phyloP scores from a whole-genome alignment of 371 early-diverging fungal species.

The Mucor racemosus region DNA sequence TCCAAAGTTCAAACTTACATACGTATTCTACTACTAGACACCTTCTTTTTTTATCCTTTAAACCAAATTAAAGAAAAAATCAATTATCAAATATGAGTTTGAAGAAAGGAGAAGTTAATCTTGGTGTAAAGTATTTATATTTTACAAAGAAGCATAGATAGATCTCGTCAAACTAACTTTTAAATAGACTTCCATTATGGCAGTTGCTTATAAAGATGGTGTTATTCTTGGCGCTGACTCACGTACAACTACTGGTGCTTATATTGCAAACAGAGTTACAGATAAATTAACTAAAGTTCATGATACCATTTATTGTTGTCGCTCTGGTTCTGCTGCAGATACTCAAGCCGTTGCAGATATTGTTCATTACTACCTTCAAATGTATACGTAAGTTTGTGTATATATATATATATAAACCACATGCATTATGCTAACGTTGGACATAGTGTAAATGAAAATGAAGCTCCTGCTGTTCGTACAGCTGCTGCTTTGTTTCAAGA shows the following conservation, averaged over 20 bases:
- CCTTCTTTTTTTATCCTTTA: neutral
- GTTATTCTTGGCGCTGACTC: constrained; percentile 99
- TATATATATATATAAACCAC: too few relatives aligned
- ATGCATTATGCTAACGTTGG: neutral
- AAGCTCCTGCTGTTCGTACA: constrained; percentile 86
- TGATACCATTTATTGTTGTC: constrained; percentile 97
- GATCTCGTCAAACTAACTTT: neutral
- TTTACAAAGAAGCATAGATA: neutral
- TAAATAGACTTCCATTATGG: constrained; percentile 89
- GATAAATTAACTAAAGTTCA: constrained; percentile 98
- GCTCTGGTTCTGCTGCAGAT: constrained; percentile 98
- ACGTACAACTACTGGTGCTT: constrained; percentile 95
- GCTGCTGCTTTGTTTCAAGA: constrained; percentile 96
- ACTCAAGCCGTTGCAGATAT: constrained; percentile 98
- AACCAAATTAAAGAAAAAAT: neutral
- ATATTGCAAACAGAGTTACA: constrained; percentile 97
- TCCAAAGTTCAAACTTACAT: constrained; percentile 1
- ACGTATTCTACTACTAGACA: neutral
- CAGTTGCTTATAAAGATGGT: constrained; percentile 93
- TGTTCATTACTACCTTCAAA: constrained; percentile 90
- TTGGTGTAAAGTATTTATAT: constrained; percentile 76
- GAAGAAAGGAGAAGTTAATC: constrained; percentile 94
- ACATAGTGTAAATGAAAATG: constrained; percentile 79
- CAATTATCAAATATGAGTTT: constrained; percentile 55
- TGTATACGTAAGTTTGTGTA: constrained; percentile 74